These are phyloP conservation scores for Colletotrichum endophyticum DNA, from an alignment of 2,329 filamentous ascomycete genomes.

Conservation along the genomic window DNA sequence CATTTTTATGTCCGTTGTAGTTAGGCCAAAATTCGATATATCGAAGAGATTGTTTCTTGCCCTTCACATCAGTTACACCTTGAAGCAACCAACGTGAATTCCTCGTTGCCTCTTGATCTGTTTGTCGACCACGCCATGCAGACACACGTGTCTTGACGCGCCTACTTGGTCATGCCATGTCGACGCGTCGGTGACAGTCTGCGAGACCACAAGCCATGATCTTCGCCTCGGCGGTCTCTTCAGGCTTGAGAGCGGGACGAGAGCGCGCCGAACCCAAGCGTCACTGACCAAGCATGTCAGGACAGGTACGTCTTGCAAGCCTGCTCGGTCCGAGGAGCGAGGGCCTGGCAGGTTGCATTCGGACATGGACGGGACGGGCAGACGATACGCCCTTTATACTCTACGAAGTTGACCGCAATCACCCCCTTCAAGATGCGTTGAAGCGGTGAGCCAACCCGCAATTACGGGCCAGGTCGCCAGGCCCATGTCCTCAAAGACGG, in stretches of 20 bases:
- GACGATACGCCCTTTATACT: neutral
- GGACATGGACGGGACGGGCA: neutral
- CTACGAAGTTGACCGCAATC: neutral
- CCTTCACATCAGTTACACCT: neutral
- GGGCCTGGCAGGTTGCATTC: neutral
- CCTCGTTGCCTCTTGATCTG: neutral
- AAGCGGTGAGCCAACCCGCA: neutral
- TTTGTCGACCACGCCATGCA: neutral
- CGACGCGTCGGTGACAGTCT: neutral
- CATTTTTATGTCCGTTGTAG: conserved; percentile 10
- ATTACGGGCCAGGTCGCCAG: neutral
- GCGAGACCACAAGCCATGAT: neutral
- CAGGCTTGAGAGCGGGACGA: neutral
- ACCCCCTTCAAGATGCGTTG: neutral
- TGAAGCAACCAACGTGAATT: neutral
- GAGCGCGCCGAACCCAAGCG: neutral
- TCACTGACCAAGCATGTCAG: neutral
- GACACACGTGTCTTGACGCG: neutral
- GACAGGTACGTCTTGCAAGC: neutral
- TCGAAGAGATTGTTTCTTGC: conserved; percentile 5
- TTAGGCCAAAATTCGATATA: conserved; percentile 11
- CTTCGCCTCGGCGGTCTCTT: neutral
- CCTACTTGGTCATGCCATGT: neutral
- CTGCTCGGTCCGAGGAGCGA: neutral
- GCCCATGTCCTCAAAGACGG: neutral